Evolutionary conservation across 1,139 yeast species (phyloP).

Genomic region (Tardiomyces blankii): DNA sequence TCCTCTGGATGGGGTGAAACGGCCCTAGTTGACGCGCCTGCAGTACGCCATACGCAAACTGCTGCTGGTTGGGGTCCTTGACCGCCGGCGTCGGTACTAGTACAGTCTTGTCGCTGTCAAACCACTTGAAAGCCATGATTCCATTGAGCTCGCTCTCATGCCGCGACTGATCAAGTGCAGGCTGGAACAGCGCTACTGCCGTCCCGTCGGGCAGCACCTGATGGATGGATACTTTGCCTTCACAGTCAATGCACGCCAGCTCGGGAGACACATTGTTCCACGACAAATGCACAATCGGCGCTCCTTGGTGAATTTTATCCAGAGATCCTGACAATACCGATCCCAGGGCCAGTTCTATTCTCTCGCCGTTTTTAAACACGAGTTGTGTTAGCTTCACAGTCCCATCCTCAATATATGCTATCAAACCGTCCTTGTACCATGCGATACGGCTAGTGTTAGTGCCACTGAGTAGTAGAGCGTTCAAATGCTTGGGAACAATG

Average conservation of each 20-base stretch:
- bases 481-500: too few species aligned
- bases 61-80: conserved; percentile 4
- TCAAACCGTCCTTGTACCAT: conserved; percentile 69
- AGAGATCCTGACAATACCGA: conserved; percentile 10
- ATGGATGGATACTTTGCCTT: conserved; percentile 25
- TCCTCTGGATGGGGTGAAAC: conserved; percentile 55
- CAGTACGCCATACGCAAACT: conserved; percentile 12
- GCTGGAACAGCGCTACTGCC: conserved; percentile 6
- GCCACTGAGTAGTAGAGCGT: too few species aligned
- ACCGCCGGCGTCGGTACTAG: conserved; percentile 2
- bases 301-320: conserved; percentile 1
- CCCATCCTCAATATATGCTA: conserved; percentile 42
- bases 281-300: conserved; percentile 25
- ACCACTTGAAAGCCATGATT: conserved; percentile 54
- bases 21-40: conserved; percentile 42
- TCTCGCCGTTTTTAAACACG: conserved; percentile 50
- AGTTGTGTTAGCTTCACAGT: conserved; percentile 45
- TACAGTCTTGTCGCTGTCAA: conserved; percentile 49
- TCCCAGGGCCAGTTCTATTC: conserved; percentile 48
- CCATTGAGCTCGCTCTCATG: conserved; percentile 15
- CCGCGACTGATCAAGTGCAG: conserved; percentile 5
- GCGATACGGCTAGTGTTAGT: conserved; percentile 27
- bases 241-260: conserved; percentile 30
- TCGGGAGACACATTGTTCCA: conserved; percentile 35
- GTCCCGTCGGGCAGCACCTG: conserved; percentile 6